Evolutionary conservation across 2,329 filamentous ascomycete species (phyloP), one percentile per base, ranked within the genome.

Genomic region (Botrytis aclada): DNA sequence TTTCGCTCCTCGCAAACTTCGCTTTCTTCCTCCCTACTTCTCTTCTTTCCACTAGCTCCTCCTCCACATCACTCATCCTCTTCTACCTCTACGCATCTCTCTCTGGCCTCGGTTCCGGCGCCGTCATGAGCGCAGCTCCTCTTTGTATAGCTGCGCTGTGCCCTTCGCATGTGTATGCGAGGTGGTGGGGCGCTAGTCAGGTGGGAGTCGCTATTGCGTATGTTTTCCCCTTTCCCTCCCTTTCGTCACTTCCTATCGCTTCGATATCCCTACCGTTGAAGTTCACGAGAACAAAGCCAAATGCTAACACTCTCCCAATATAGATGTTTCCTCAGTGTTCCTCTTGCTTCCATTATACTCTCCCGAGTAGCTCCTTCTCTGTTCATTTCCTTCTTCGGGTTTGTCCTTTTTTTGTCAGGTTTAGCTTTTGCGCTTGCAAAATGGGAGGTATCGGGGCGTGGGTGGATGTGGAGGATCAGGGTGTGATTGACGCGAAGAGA

Each of bases 111-210:
- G 79, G 79, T 4, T 76, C 74, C 47, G 79, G 79, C 16, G 78
- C 78, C 45, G 77, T 80, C 56, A 78, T 80, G 32, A 77, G 74
- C 56, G 77, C 79, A 75, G 77, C 78, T 3, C 79, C 79, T 0
- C 78, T 80, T 0, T 80, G 79, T 69, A 69, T 80, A 5, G 78
- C 78, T 0, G 76, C 79, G 54, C 72, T 80, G 9, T 80, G 79
- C 70, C 76, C 77, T 22, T 77, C 77, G 3, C 76, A 77, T 72
- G 71, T 80, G 66, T 80, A 79, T 75, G 79, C 77, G 0, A 75
- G 77, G 29, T 80, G 73, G 47, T 80, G 78, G 74, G 79, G 79
- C 3, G 80, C 78, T 29, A 75, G 72, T 20, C 80, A 80, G 70
- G 74, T 72, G 6, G 66, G 78, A 7, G 79, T 80, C 37, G 74